Percentiles rank a stretch among this genome's conserved stretches.
Evolutionary conservation across 441 rosid species (phyloP).

Genomic region (Gossypium davidsonii): DNA sequence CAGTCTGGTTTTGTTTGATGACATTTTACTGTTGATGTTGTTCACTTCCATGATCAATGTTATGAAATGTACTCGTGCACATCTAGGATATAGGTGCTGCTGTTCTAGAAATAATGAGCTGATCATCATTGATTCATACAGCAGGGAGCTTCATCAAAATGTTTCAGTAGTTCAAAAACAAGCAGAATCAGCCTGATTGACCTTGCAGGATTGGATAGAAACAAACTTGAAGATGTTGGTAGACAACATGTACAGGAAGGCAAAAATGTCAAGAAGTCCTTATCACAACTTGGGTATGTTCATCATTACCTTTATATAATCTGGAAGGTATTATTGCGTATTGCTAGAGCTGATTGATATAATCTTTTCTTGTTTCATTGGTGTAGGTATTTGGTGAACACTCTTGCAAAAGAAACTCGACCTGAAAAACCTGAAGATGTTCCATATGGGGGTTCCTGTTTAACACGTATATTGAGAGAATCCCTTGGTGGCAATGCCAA

Average conservation of each 20-base stretch:
- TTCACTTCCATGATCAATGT: neutral
- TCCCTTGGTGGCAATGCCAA: conserved; percentile 93
- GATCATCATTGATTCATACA: conserved; percentile 3
- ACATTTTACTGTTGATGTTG: neutral
- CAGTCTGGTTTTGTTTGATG: neutral
- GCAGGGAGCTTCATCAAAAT: conserved; percentile 68
- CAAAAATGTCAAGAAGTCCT: conserved; percentile 71
- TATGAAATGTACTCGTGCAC: neutral
- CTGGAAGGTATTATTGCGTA: neutral
- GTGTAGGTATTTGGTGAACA: conserved; percentile 56
- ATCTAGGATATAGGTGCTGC: neutral
- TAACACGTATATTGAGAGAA: conserved; percentile 74
- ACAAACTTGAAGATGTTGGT: conserved; percentile 53
- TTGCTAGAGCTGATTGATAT: neutral
- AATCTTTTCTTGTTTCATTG: conserved; percentile 17
- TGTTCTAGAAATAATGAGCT: neutral
- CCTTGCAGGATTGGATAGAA: conserved; percentile 77
- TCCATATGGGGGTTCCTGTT: conserved; percentile 49
- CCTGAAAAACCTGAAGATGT: conserved; percentile 40
- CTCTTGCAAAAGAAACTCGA: conserved; percentile 44
- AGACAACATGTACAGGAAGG: conserved; percentile 57
- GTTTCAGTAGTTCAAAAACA: conserved; percentile 78
- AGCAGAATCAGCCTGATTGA: conserved; percentile 85
- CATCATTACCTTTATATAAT: conserved; percentile 1
- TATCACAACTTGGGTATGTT: conserved; percentile 80